These are phyloP conservation scores for Thalassiosira profunda DNA, from an alignment of 108 stramenopile genomes.

Conservation along the genomic window DNA sequence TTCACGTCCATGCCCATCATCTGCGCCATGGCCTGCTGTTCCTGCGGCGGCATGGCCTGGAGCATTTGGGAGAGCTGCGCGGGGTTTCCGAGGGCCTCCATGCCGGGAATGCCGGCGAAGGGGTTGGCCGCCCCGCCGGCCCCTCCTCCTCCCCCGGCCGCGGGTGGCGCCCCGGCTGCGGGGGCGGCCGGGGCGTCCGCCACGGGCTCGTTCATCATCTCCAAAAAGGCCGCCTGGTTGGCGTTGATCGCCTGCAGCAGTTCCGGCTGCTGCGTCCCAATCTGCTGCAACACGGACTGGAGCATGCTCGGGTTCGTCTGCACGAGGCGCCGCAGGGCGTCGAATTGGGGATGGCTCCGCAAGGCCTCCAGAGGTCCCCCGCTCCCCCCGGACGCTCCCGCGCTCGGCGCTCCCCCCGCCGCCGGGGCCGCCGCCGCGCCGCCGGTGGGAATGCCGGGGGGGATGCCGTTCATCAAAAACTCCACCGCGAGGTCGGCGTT, in stretches of 20 bases:
- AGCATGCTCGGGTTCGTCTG: constrained; percentile 94
- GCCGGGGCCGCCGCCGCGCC: constrained; percentile 34
- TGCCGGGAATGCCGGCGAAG: constrained; percentile 50
- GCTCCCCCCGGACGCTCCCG: background rate
- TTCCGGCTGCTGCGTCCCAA: constrained; percentile 94
- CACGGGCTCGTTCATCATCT: constrained; percentile 99
- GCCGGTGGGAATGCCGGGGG: constrained; percentile 56
- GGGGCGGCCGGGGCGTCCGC: constrained; percentile 44
- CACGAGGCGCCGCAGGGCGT: constrained; percentile 90
- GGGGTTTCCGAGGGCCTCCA: constrained; percentile 82
- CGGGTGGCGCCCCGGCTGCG: background rate
- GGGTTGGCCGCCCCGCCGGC: constrained; percentile 3
- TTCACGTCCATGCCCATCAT: constrained; percentile 95
- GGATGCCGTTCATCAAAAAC: constrained; percentile 98
- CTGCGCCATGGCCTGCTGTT: constrained; percentile 91
- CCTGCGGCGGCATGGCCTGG: constrained; percentile 84
- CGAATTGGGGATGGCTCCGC: constrained; percentile 95
- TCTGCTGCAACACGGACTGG: constrained; percentile 87
- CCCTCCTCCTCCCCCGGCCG: background rate
- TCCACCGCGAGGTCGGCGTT: constrained; percentile 97
- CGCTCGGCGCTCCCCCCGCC: constrained; percentile 23
- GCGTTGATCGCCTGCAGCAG: constrained; percentile 92
- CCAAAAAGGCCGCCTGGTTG: constrained; percentile 94
- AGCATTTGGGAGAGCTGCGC: constrained; percentile 91
- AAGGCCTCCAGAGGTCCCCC: constrained; percentile 78